Conservation (phyloP, 2,329 filamentous ascomycete species). For the Cladosporium sp. region DNA sequence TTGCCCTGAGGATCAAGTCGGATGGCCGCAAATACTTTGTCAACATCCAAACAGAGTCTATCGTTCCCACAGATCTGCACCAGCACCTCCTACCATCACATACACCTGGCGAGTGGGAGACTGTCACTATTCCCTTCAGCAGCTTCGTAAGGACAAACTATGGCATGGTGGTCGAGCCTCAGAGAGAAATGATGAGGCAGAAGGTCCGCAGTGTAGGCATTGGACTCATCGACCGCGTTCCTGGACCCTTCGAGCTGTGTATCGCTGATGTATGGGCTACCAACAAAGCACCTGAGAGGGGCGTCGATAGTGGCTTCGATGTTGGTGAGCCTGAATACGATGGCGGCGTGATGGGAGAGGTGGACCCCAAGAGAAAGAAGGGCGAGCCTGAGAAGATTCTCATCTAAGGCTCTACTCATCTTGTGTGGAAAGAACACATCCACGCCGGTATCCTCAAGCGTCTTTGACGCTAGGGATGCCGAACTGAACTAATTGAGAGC, state of each 20-base stretch:
- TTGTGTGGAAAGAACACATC: not conserved
- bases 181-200: constrained; percentile 81
- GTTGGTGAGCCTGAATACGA: constrained; percentile 21
- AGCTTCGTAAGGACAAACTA: constrained; percentile 95
- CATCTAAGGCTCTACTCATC: constrained; percentile 20
- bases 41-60: constrained; percentile 90
- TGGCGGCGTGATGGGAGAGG: constrained; percentile 29
- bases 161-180: constrained; percentile 86
- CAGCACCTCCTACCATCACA: constrained; percentile 84
- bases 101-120: constrained; percentile 86
- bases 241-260: constrained; percentile 81
- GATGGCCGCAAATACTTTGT: constrained; percentile 91
- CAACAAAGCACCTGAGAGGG: constrained; percentile 52
- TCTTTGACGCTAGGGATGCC: too few species aligned
- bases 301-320: constrained; percentile 31
- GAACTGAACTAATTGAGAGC: too few species aligned
- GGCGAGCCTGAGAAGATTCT: constrained; percentile 34
- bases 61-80: constrained; percentile 92
- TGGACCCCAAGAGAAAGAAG: constrained; percentile 27
- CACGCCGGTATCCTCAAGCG: not conserved
- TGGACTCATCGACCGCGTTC: constrained; percentile 81
- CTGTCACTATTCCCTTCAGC: constrained; percentile 81
- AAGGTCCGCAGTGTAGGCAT: constrained; percentile 83
- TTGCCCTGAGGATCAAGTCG: constrained; percentile 82
- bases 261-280: constrained; percentile 90